Conservation (phyloP, 1,139 yeast genomes). For the Protomyces macrosporus region DNA sequence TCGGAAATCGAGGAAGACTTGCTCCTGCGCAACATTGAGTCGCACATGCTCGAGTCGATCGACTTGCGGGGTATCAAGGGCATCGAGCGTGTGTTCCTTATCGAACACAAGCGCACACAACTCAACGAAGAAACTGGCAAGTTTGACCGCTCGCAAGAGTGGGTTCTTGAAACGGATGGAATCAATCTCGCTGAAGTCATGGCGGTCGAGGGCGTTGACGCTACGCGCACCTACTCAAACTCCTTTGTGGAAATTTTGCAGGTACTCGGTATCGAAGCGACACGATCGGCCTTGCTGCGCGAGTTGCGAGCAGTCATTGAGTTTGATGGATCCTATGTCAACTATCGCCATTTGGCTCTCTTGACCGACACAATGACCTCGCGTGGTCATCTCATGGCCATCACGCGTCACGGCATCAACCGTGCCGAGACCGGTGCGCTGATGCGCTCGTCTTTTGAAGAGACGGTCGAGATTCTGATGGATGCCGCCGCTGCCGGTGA, state of each 20-base stretch:
- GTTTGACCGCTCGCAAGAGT: slow-evolving; percentile 80
- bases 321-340: slow-evolving; percentile 98
- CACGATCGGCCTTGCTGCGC: slow-evolving; percentile 85
- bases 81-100: slow-evolving; percentile 82
- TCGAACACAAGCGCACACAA: slow-evolving; percentile 75
- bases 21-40: slow-evolving; percentile 88
- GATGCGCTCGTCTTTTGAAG: slow-evolving; percentile 99
- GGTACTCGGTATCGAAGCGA: slow-evolving; percentile 97
- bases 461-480: slow-evolving; percentile 91
- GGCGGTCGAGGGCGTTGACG: slow-evolving; percentile 91
- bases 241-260: slow-evolving; percentile 93
- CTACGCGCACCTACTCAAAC: slow-evolving; percentile 84
- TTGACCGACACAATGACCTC: slow-evolving; percentile 98
- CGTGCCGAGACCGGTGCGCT: slow-evolving; percentile 98
- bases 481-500: slow-evolving; percentile 99
- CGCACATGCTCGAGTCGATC: slow-evolving; percentile 91
- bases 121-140: slow-evolving; percentile 51
- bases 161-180: slow-evolving; percentile 99
- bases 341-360: slow-evolving; percentile 96
- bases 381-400: slow-evolving; percentile 97
- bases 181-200: slow-evolving; percentile 92
- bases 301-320: slow-evolving; percentile 97
- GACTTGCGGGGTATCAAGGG: slow-evolving; percentile 95
- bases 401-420: slow-evolving; percentile 98
- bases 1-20: slow-evolving; percentile 90